Conservation (phyloP, 345 rosid species). For the Trapa bicornis region DNA sequence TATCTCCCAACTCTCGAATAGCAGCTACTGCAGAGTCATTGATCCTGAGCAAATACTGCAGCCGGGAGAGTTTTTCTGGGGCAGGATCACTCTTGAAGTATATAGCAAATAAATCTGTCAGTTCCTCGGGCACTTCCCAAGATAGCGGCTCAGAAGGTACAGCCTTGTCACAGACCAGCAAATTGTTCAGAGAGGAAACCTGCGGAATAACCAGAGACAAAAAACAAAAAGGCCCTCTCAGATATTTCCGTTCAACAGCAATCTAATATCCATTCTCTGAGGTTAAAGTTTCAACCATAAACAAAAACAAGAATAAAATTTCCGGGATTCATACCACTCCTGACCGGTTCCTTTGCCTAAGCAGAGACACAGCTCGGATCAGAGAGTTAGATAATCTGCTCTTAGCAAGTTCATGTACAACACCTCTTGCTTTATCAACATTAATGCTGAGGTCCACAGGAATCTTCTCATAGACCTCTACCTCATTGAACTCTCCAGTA, state of each 20-base stretch:
- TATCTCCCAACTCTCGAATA: slow-evolving; percentile 47
- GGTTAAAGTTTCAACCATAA: too few relatives aligned
- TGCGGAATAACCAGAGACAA: slow-evolving; percentile 9
- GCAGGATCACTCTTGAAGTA: slow-evolving; percentile 54
- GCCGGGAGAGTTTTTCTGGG: slow-evolving; percentile 56
- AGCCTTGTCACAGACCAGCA: slow-evolving; percentile 92
- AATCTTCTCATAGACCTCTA: slow-evolving; percentile 70
- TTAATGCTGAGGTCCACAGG: slow-evolving; percentile 67
- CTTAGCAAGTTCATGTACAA: slow-evolving; percentile 35
- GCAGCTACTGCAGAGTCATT: slow-evolving; percentile 58
- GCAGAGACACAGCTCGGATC: slow-evolving; percentile 66
- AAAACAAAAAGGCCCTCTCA: too few relatives aligned
- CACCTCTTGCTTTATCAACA: slow-evolving; percentile 50
- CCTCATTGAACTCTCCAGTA: slow-evolving; percentile 85
- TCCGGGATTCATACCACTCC: slow-evolving; percentile 37
- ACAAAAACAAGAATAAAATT: too few relatives aligned
- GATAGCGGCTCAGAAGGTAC: slow-evolving; percentile 66
- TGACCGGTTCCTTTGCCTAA: slow-evolving; percentile 65
- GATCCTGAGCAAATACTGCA: slow-evolving; percentile 73
- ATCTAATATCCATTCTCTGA: neutral
- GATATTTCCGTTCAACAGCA: neutral
- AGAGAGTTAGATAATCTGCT: slow-evolving; percentile 54
- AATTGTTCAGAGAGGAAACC: slow-evolving; percentile 74
- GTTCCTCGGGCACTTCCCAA: slow-evolving; percentile 84
- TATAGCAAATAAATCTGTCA: slow-evolving; percentile 51